Base-by-base conservation (phyloP, 2,329 filamentous ascomycete genomes). In the Fusarium compactum region DNA sequence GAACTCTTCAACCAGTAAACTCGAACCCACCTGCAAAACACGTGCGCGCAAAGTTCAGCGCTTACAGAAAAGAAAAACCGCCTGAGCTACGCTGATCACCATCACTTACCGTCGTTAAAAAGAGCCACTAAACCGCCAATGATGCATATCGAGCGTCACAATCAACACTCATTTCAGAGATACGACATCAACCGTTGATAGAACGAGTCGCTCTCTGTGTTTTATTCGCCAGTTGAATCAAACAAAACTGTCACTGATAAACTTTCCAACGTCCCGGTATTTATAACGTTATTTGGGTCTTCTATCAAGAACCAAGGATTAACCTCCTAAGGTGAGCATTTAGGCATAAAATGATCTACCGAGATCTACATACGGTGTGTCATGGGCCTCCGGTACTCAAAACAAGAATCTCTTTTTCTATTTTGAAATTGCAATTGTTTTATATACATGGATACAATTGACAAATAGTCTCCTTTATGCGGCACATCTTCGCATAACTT, bases 311-410 rank as follows among this genome's bases (percentile, higher is more conserved):
- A 41, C 10, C 30, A 27, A 41, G n/a, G 25, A 41, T 38, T 12
- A 27, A 7, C 24, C 40, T 52, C 25, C 32, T 24, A 12, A n/a
- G 24, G 16, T 30, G 29, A 8, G 18, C 15, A 34, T 16, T 16
- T 41, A 68, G 55, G 62, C 57, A 59, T 59, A 30, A 59, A 59
- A 30, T 18, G 57, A 69, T 72, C 70, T 67, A 52, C 62, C 46
- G 41, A 61, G 58, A 72, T 74, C 62, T 63, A 50, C 58, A 27
- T 20, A 55, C 51, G 22, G 51, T 38, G 34, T 38, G 34, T 38
- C 34, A 38, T 38, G 34, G 34, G 34, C 34, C 34, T 38, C 10
- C 34, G 18, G 34, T 38, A 38, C 18, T 52, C 24, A 52, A 52
- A 41, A n/a, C 50, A 25, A 27, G 9, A 38, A 12, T 27, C 18